Base-by-base conservation (phyloP, 768 basidiomycete species). In the Coprinellus micaceus region DNA sequence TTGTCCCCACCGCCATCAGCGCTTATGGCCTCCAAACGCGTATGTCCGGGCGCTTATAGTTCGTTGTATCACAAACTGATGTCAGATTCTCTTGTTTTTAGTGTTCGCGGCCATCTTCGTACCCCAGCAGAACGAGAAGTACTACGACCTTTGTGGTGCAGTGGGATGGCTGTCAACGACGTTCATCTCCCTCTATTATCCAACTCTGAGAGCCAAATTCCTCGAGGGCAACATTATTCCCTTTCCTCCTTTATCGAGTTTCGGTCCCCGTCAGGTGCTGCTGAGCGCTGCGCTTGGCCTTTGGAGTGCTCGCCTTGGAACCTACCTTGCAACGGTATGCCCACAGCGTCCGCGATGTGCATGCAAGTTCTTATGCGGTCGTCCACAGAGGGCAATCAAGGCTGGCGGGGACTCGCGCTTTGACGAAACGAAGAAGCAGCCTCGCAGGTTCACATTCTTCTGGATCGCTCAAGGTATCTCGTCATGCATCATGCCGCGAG, bases 321-420 rank as follows among this genome's bases (percentile, higher is more conserved):
- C 62, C 17, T 90, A 85, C 68, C 70, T 90, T 29, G 75, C 77
- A 24, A 66, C 67, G 65, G 84, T 83, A 60, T 55, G 77, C 4
- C 44, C 24, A 26, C 25, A 28, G 9, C 46, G 36, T n/a, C n/a
- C n/a, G n/a, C n/a, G n/a, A n/a, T n/a, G n/a, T n/a, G n/a, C n/a
- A n/a, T n/a, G n/a, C n/a, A n/a, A n/a, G n/a, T n/a, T n/a, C n/a
- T n/a, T n/a, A n/a, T n/a, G n/a, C n/a, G n/a, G n/a, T n/a, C n/a
- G 13, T 30, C 53, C 19, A n/a, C 60, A 72, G 70, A 61, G 75
- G 51, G 70, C 71, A 15, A 69, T 82, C 48, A 81, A 80, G 61
- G 74, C 78, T 0, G 84, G 83, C 4, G 82, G 83, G 3, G 84
- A 89, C 66, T 81, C 83, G 17, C 71, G 87, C 10, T 89, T 89